A percentile compares a stretch with the other conserved stretches of the same genome.
phyloP scores from a whole-genome alignment of 768 basidiomycete species.

The Naganishia antarctica region DNA sequence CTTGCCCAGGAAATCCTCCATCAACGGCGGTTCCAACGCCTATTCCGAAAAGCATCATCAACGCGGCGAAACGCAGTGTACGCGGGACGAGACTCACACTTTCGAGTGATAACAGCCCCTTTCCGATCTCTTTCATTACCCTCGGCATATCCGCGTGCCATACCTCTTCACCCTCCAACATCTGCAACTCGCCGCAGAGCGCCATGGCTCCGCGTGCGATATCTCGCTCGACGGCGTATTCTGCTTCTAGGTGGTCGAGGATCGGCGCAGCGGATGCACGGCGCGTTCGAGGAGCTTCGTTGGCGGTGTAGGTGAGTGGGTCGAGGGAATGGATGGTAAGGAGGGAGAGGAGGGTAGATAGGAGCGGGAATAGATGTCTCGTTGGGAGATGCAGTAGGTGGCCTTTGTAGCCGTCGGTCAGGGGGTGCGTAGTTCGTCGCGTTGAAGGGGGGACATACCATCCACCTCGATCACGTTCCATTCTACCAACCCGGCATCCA shows the following conservation, averaged over 20 bases:
- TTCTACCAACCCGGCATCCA: conserved; percentile 62
- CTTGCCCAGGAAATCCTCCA: conserved; percentile 55
- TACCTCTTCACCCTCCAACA: conserved; percentile 51
- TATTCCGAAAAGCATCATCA: background rate
- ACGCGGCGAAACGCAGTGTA: background rate
- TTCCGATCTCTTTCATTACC: conserved; percentile 69
- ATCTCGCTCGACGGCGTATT: conserved; percentile 64
- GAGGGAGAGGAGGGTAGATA: conserved; percentile 66
- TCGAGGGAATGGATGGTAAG: conserved; percentile 56
- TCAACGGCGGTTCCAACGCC: conserved; percentile 8
- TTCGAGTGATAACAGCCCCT: conserved; percentile 64
- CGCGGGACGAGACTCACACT: conserved; percentile 52
- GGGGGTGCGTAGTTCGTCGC: background rate
- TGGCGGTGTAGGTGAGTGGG: conserved; percentile 8
- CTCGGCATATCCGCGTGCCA: conserved; percentile 66
- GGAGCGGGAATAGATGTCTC: conserved; percentile 53
- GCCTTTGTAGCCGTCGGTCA: conserved; percentile 53
- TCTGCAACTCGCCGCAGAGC: conserved; percentile 69
- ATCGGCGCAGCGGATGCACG: conserved; percentile 44
- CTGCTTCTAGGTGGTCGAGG: conserved; percentile 60
- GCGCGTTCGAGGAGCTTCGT: background rate
- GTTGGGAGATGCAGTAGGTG: conserved; percentile 67
- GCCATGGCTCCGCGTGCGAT: conserved; percentile 65
- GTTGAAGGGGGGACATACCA: conserved; percentile 52
- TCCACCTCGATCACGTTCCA: conserved; percentile 68